phyloP scores from a whole-genome alignment of 2,329 filamentous ascomycete species.

The Trichoderma sp. region DNA sequence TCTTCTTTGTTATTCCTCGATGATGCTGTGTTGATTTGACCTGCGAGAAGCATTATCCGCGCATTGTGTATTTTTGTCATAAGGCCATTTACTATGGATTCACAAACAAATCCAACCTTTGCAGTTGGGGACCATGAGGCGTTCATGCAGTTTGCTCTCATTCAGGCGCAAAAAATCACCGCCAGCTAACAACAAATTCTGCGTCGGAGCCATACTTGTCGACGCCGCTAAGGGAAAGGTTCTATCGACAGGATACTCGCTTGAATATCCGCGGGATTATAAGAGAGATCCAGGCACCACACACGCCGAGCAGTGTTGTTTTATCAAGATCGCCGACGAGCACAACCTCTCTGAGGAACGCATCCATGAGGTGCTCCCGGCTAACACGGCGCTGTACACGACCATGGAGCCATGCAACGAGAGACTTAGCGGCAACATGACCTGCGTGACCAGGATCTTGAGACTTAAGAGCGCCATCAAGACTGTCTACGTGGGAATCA shows the following conservation, averaged over 20 bases:
- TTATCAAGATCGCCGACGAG: constrained; percentile 46
- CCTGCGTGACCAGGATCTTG: constrained; percentile 42
- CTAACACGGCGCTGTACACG: constrained; percentile 46
- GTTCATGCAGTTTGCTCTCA: constrained; percentile 44
- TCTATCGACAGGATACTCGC: constrained; percentile 47
- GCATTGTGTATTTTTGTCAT: background rate
- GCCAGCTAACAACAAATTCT: constrained; percentile 43
- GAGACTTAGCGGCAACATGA: constrained; percentile 43
- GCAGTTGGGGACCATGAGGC: constrained; percentile 37
- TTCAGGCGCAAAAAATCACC: constrained; percentile 40
- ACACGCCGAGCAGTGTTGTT: constrained; percentile 48
- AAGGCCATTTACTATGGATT: background rate
- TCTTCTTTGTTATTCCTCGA: background rate
- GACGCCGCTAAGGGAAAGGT: constrained; percentile 40
- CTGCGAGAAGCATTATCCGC: background rate
- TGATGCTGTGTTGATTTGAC: background rate
- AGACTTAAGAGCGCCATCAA: constrained; percentile 37
- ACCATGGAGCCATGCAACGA: constrained; percentile 50
- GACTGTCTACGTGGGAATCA: constrained; percentile 43
- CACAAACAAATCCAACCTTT: constrained; percentile 25
- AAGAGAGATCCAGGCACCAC: constrained; percentile 43
- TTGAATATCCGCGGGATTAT: constrained; percentile 42
- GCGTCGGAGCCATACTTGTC: constrained; percentile 46
- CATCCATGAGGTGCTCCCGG: constrained; percentile 41
- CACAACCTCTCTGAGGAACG: constrained; percentile 40